Percentiles rank a stretch among this genome's conserved stretches.
Evolutionary conservation across 139 green algal genomes (phyloP).

Genomic region (Nannochloris sp.): DNA sequence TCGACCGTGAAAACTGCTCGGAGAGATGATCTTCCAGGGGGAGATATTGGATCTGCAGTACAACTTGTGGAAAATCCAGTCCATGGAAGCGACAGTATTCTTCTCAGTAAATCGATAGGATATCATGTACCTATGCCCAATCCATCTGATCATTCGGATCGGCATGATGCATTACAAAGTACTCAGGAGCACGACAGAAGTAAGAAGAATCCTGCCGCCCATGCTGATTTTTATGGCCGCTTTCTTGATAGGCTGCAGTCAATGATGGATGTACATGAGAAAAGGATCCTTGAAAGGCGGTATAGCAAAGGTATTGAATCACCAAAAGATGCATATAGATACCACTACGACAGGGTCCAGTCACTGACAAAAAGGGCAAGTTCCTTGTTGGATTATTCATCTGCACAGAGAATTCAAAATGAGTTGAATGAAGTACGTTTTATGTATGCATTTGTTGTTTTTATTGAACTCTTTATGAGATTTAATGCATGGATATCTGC

Average conservation of each 20-base stretch:
- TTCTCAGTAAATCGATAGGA: too few species aligned
- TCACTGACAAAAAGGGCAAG: background rate
- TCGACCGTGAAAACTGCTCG: too few species aligned
- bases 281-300: background rate
- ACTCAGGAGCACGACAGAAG: background rate
- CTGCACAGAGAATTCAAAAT: background rate
- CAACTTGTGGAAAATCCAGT: too few species aligned
- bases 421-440: conserved; percentile 3
- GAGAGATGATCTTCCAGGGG: too few species aligned
- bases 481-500: too few species aligned
- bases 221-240: background rate
- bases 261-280: background rate
- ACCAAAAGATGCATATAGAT: background rate
- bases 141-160: too few species aligned
- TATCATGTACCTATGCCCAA: too few species aligned
- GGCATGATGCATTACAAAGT: too few species aligned
- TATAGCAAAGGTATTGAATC: background rate
- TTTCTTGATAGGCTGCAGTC: background rate
- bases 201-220: background rate
- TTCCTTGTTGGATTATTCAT: conserved; percentile 2
- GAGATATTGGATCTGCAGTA: too few species aligned
- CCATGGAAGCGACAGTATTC: too few species aligned
- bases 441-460: too few species aligned
- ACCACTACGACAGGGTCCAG: background rate
- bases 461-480: too few species aligned